Base-by-base conservation (phyloP, 179 eudicot species). In the Pouteria campechiana region DNA sequence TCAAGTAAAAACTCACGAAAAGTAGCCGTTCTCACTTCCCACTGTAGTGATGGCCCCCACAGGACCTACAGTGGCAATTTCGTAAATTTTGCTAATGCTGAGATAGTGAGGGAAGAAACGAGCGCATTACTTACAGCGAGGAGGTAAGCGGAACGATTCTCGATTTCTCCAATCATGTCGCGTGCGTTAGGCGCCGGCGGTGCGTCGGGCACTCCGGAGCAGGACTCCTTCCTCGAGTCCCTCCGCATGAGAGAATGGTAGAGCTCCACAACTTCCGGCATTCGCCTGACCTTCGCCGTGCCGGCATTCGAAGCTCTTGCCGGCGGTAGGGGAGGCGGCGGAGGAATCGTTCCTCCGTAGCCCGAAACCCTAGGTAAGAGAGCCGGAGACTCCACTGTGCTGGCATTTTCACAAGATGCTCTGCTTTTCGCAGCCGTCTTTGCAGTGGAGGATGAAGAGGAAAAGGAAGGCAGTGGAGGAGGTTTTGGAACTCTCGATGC, bases 401-500 rank as follows among this genome's bases (percentile, higher is more conserved):
- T n/a, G n/a, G n/a, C n/a, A n/a, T n/a, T n/a, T n/a, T n/a, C n/a
- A n/a, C n/a, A n/a, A n/a, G n/a, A n/a, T n/a, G n/a, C n/a, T n/a
- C n/a, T n/a, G n/a, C n/a, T n/a, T n/a, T n/a, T n/a, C n/a, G n/a
- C n/a, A n/a, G n/a, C n/a, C n/a, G n/a, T n/a, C n/a, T n/a, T n/a
- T 1, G 81, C 75, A 2, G 70, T 63, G n/a, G n/a, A n/a, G n/a
- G n/a, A n/a, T n/a, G n/a, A n/a, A n/a, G n/a, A n/a, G n/a, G n/a
- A n/a, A n/a, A 60, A 60, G 2, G 65, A 58, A 0, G 79, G 90
- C 18, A 61, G 64, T 0, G 98, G 98, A 0, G 98, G 98, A 4
- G 98, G 98, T 48, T 76, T 86, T 0, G 98, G 96, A 43, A 90
- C 81, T 33, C 96, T 52, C 7, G 98, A 95, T 13, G 39, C 50